These are phyloP conservation scores for Phytopythium vexans DNA, from an alignment of 352 stramenopile genomes.

Conservation along the genomic window DNA sequence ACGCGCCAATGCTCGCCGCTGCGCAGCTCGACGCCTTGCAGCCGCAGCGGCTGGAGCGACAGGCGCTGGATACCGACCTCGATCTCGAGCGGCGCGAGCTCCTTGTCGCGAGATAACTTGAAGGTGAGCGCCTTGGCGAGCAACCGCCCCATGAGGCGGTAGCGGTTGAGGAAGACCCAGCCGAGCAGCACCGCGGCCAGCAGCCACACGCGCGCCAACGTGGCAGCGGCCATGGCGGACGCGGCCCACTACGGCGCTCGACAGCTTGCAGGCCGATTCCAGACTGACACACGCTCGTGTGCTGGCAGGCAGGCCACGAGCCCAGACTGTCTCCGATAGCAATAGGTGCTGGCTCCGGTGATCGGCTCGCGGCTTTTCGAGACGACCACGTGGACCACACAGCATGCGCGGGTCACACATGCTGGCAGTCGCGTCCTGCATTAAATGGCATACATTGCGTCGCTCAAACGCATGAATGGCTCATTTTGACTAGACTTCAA, in stretches of 20 bases:
- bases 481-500: no score
- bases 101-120: conserved; percentile 26
- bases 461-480: no score
- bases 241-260: background rate
- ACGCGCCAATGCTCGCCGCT: conserved; percentile 29
- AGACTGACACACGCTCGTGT: no score
- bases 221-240: background rate
- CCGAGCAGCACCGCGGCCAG: conserved; percentile 27
- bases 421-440: no score
- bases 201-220: conserved; percentile 32
- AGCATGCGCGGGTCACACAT: no score
- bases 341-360: no score
- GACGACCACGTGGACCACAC: no score
- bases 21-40: conserved; percentile 46
- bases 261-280: no score
- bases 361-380: no score
- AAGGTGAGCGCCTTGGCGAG: conserved; percentile 39
- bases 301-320: no score
- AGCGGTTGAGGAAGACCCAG: conserved; percentile 56
- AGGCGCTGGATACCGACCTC: conserved; percentile 42
- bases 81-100: conserved; percentile 11
- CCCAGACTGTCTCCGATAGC: no score
- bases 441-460: no score
- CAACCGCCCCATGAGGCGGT: conserved; percentile 46
- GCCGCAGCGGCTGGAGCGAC: conserved; percentile 33